Conservation (phyloP, 2,329 filamentous ascomycete species). For the Biscogniauxia mediterranea region DNA sequence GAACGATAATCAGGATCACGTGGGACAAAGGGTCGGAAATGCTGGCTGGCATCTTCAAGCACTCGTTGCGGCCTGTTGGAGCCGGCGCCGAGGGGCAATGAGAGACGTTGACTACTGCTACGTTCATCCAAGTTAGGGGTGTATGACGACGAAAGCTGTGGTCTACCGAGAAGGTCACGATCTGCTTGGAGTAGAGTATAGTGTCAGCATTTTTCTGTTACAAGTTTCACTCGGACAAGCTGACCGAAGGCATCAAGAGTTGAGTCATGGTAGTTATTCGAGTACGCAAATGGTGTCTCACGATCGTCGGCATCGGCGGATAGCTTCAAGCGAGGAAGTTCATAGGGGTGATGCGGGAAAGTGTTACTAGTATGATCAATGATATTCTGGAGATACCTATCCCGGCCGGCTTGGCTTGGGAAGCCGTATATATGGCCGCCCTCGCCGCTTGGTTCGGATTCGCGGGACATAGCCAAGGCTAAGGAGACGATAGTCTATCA, state of each 20-base stretch:
- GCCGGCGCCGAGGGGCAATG: constrained; percentile 17
- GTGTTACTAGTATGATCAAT: constrained; percentile 27
- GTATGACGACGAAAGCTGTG: constrained; percentile 8
- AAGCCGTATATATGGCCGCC: constrained; percentile 20
- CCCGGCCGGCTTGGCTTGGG: constrained; percentile 14
- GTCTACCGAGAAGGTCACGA: constrained; percentile 24
- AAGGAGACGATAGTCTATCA: background rate
- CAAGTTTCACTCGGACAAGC: background rate
- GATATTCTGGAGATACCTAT: constrained; percentile 31
- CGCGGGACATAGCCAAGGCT: constrained; percentile 21
- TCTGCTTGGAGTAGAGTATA: constrained; percentile 17
- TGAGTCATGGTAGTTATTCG: constrained; percentile 4
- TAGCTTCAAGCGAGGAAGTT: constrained; percentile 9
- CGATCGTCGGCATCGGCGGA: constrained; percentile 1
- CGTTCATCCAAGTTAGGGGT: background rate
- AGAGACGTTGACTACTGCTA: constrained; percentile 17
- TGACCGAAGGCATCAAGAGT: constrained; percentile 31
- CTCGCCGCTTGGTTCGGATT: constrained; percentile 5
- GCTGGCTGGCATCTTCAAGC: constrained; percentile 32
- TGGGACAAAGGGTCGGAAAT: constrained; percentile 25
- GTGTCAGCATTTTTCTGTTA: background rate
- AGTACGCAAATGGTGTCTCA: constrained; percentile 2
- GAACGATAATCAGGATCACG: constrained; percentile 18
- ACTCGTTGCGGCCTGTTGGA: constrained; percentile 21
- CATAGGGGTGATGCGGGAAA: constrained; percentile 16